Evolutionary conservation across 1,284 basidiomycete genomes (phyloP), one percentile per base, ranked within the genome.

Genomic region (Melanopsichium pennsylvanicum): DNA sequence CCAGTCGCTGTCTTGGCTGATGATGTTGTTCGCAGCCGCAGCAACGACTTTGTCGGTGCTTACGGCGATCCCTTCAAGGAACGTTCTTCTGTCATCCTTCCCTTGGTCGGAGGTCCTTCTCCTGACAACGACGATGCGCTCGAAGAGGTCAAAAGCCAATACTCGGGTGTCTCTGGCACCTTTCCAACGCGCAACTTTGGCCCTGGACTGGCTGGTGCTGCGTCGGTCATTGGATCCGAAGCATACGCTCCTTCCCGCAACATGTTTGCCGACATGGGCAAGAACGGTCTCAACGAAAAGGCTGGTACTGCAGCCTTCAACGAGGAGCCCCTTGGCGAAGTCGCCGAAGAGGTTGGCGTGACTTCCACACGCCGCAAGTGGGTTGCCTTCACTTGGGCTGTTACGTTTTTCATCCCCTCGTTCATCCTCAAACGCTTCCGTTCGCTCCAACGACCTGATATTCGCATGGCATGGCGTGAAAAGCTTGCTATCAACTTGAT

Each of bases 381-480:
- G 95, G 90, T 96, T 5, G 85, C 86, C 13, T 82, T 97, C 1
- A 92, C 90, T 62, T 92, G 92, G 89, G 80, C 90, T n/a, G 84
- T 97, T 46, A 98, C 93, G 0, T 97, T 87, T 84, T 97, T 90
- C 90, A 82, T 93, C 7, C 95, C 94, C 0, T 88, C 86, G 19
- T 86, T 86, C 12, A 81, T 89, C 45, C 84, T 98, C 38, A 84
- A 83, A 15, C 88, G 86, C 80, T 76, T 92, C 50, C 91, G 91
- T 2, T 86, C 91, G 19, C 93, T 98, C 91, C 97, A 97, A 84
- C 89, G 94, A 11, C 83, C 90, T 61, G 96, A 98, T 76, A 86
- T 98, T 34, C 88, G 90, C 36, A 93, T 97, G 83, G 95, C 95
- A 0, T 97, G 94, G 95, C 85, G 94, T 71, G 95, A 98, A 83